phyloP scores from a whole-genome alignment of 805 yeast genomes.

The Blastobotrys robertii region DNA sequence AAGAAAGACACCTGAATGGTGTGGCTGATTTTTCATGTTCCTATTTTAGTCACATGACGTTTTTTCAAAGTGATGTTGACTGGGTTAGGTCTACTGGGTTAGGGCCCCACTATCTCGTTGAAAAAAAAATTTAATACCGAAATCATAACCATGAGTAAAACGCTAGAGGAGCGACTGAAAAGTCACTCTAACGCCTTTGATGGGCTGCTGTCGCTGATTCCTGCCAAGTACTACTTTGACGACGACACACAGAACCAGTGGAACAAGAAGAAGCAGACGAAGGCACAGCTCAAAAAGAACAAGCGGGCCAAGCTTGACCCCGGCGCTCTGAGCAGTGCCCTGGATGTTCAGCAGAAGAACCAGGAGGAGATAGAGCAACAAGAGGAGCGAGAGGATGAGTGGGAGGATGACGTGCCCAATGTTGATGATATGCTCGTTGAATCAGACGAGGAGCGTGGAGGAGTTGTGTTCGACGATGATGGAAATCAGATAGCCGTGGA shows the following conservation, averaged over 20 bases:
- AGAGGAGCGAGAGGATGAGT: constrained; percentile 24
- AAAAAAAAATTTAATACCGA: neutral
- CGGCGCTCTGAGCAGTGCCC: constrained; percentile 23
- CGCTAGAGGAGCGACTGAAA: constrained; percentile 24
- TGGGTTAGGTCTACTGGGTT: neutral
- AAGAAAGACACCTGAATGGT: too few species aligned
- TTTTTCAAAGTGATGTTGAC: neutral
- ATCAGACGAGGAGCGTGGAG: constrained; percentile 9
- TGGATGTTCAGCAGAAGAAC: constrained; percentile 30
- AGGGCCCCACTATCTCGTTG: neutral
- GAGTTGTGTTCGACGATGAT: constrained; percentile 22
- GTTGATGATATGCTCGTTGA: constrained; percentile 6
- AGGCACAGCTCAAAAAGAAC: constrained; percentile 51
- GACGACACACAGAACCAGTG: constrained; percentile 85
- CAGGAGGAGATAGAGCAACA: constrained; percentile 19
- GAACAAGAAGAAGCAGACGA: constrained; percentile 68
- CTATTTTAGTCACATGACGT: neutral
- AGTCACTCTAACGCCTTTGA: constrained; percentile 50
- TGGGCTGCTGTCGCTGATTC: constrained; percentile 81
- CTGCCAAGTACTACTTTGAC: constrained; percentile 89
- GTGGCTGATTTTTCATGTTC: too few species aligned
- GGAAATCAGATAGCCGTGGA: constrained; percentile 22
- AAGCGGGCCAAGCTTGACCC: constrained; percentile 75
- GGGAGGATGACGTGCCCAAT: constrained; percentile 6
- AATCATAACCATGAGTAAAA: constrained; percentile 12